Evolutionary conservation across 345 rosid species (phyloP), one percentile per base, ranked within the genome.

Genomic region (Carallia brachiata): DNA sequence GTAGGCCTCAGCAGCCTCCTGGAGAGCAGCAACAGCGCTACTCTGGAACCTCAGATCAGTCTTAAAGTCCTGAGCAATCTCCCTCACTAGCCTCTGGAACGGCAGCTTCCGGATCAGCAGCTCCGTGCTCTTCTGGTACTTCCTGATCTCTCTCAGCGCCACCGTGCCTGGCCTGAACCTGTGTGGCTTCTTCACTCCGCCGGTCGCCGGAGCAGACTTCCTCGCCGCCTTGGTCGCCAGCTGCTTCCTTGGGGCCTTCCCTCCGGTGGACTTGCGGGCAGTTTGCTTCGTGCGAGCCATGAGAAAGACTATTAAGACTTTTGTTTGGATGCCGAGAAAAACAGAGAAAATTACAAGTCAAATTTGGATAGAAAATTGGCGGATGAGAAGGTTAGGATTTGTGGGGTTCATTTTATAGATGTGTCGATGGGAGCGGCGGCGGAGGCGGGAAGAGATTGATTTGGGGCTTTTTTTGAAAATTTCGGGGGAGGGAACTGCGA

Each of bases 191-290:
- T 71, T 71, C 56, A 71, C 74, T 17, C 74, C 74, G 4, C 74
- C 74, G 19, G 74, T 71, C 0, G 74, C 74, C n/a, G 74, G 74
- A 17, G 74, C 74, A 2, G 74, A 71, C 27, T 71, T 71, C n/a
- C 74, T 54, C 5, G 74, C 74, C 2, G 74, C 74, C 74, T 71
- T 71, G 1, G 74, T 71, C 6, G 74, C 74, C 18, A 71, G 68
- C 50, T 71, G 75, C 69, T 71, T 71, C 75, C 75, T 71, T 2
- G 75, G 75, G 4, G 75, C 75, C 69, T 72, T 72, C 4, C 75
- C 75, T 6, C 75, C 69, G 9, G 69, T 72, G n/a, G 75, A 72
- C 19, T 72, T 72, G 23, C 69, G 27, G 1, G 75, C 75, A 4
- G 75, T 72, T 64, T 71, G 75, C 48, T 72, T 72, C 1, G 75